Evolutionary conservation across 257 asterid genomes (phyloP), one percentile per base, ranked within the genome.

Genomic region (Parsonsia alboflavescens): DNA sequence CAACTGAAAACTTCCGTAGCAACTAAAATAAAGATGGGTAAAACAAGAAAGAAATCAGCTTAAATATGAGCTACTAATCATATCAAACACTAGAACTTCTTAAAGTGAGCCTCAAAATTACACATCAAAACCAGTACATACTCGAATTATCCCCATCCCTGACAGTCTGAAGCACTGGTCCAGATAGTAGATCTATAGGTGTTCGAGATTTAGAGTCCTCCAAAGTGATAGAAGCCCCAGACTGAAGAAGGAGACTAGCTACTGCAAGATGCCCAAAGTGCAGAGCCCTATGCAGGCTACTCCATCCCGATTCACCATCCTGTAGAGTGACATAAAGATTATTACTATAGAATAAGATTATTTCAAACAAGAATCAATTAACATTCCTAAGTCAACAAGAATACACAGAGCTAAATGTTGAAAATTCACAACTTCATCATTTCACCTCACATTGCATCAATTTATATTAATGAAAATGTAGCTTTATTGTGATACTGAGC

Each of bases 271-370:
- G 99, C 64, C 99, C 99, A 75, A 95, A 95, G 80, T 95, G 97
- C 83, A 95, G 85, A 73, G 97, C 96, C 76, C 97, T 87, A 78
- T 95, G 98, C 80, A 95, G 96, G 87, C 98, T 89, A 80, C 93
- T 95, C 98, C 98, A 95, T 78, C 96, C 98, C 12, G 99, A 95
- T 85, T 91, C 99, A 80, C 97, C 93, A 73, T 92, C 99, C 99
- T 95, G 89, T 73, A 41, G 81, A 75, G 58, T 28, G 62, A 48
- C 11, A 73, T 36, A 49, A 22, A 57, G 65, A 59, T 59, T 26
- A 59, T 22, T 4, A 39, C 17, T 10, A 58, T 36, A 58, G 24
- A 24, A 58, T 10, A 24, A 58, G 39, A 33, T 33, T 33, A 33
- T 33, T 33, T 3, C 6, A 64, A 33, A 7, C n/a, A 64, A 2